phyloP scores from a whole-genome alignment of 1,284 basidiomycete genomes.

The Peniophora sp. region DNA sequence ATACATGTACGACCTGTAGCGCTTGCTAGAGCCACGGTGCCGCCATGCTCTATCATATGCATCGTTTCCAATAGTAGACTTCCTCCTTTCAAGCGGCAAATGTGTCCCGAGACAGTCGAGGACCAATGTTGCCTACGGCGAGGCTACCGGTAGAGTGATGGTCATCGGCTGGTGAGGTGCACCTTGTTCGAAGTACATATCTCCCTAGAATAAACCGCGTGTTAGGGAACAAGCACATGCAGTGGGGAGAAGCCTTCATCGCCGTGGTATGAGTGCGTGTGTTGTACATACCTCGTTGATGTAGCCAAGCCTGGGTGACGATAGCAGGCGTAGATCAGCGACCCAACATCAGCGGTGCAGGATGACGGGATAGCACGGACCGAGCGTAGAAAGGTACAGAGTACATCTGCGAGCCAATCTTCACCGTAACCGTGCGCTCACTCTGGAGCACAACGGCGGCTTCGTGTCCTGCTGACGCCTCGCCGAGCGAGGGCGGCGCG shows the following conservation, averaged over 20 bases:
- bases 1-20: too few relatives aligned
- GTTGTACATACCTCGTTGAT: constrained; percentile 48
- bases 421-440: constrained; percentile 27
- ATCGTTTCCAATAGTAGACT: too few relatives aligned
- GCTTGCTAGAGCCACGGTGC: too few relatives aligned
- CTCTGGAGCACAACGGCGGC: background rate
- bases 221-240: too few relatives aligned
- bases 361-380: constrained; percentile 32
- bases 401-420: constrained; percentile 62
- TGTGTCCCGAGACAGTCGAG: too few relatives aligned
- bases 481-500: constrained; percentile 23
- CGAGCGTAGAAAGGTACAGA: constrained; percentile 67
- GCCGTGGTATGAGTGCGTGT: too few relatives aligned
- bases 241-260: too few relatives aligned
- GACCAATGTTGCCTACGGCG: too few relatives aligned
- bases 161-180: constrained; percentile 76
- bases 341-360: constrained; percentile 2
- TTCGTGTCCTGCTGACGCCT: background rate
- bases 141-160: constrained; percentile 25
- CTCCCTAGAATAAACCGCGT: constrained; percentile 42
- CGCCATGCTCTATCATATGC: too few relatives aligned
- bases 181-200: constrained; percentile 74
- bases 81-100: too few relatives aligned
- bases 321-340: constrained; percentile 8
- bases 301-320: constrained; percentile 56